A percentile compares a stretch with the other conserved stretches of the same genome.
These are phyloP conservation scores for Neurospora sp. DNA, from an alignment of 495 filamentous ascomycete species.

Conservation along the genomic window DNA sequence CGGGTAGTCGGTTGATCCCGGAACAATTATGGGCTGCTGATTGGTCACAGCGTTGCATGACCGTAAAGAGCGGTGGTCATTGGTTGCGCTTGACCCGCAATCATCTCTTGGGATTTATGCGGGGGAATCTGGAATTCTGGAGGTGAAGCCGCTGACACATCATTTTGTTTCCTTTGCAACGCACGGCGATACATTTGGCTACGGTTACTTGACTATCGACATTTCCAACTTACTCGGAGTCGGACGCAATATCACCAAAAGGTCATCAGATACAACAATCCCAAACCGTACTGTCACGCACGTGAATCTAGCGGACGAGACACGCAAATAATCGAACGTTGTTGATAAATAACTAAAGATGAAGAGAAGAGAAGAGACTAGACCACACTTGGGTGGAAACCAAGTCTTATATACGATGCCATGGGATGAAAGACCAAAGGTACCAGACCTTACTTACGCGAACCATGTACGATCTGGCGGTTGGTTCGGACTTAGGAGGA, in stretches of 20 bases:
- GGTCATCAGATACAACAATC: neutral
- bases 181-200: neutral
- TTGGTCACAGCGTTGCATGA: neutral
- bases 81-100: neutral
- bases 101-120: neutral
- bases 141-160: neutral
- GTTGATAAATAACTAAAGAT: neutral
- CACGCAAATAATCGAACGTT: neutral
- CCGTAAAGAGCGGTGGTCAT: neutral
- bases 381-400: neutral
- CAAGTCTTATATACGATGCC: too few species aligned
- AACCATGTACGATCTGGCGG: neutral
- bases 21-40: neutral
- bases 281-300: neutral
- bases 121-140: neutral
- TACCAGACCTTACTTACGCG: neutral
- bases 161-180: neutral
- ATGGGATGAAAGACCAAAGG: too few species aligned
- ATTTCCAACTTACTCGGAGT: neutral
- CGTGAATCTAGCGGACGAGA: neutral
- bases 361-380: neutral
- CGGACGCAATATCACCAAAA: neutral
- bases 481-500: neutral
- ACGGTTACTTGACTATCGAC: neutral
- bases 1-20: neutral